Percentiles rank a stretch among this genome's conserved stretches.
These are phyloP conservation scores for Globisporangium acanthophoron DNA, from an alignment of 352 stramenopile species.

Conservation along the genomic window DNA sequence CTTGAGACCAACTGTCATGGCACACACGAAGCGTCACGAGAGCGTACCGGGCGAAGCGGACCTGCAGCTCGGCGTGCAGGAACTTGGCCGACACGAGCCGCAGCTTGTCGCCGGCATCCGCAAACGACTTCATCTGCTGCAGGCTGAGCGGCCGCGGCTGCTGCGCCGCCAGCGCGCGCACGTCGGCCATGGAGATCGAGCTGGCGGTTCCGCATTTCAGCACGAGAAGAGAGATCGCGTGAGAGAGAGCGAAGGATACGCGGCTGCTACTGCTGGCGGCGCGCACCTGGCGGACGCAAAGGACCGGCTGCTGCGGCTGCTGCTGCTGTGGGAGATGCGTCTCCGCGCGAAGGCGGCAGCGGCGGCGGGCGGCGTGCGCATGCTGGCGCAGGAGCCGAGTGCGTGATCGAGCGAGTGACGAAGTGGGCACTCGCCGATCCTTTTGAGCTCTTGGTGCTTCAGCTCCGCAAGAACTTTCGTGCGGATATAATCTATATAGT, in stretches of 20 bases:
- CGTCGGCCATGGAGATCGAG: constrained; percentile 57
- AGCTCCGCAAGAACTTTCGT: too few species aligned
- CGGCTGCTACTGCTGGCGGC: not conserved
- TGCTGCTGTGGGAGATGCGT: not conserved
- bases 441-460: too few species aligned
- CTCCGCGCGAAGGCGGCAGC: not conserved
- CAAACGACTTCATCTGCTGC: constrained; percentile 77
- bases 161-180: constrained; percentile 43
- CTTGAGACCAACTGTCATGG: too few species aligned
- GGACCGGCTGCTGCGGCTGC: not conserved
- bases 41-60: constrained; percentile 57
- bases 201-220: not conserved
- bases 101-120: constrained; percentile 53
- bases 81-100: constrained; percentile 61
- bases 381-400: not conserved
- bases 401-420: too few species aligned
- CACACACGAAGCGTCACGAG: not conserved
- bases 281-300: not conserved
- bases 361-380: not conserved
- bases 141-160: constrained; percentile 67
- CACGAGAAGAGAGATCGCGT: not conserved
- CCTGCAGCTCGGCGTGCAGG: constrained; percentile 75
- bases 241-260: not conserved
- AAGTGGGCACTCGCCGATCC: too few species aligned
- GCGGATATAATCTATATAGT: too few species aligned